These are phyloP conservation scores for Jasminum sambac DNA, from an alignment of 257 asterid species.

Conservation along the genomic window DNA sequence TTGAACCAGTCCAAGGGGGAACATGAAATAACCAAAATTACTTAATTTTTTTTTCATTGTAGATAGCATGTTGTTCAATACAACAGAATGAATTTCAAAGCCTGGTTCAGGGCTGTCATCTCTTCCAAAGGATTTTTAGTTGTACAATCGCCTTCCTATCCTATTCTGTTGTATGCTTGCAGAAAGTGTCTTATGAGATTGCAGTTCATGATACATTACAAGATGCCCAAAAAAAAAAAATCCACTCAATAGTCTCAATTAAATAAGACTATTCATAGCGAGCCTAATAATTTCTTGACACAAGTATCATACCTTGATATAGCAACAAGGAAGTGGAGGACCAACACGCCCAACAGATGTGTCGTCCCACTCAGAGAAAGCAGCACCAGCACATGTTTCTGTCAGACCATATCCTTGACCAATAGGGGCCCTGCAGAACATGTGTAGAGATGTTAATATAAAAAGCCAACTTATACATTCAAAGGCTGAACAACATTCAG, in stretches of 20 bases:
- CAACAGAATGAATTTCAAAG: neutral
- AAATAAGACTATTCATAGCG: neutral
- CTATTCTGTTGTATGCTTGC: neutral
- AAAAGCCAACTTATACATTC: conserved; percentile 10
- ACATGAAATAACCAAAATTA: neutral
- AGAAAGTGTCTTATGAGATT: neutral
- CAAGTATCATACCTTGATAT: conserved; percentile 63
- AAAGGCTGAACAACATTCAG: conserved; percentile 1
- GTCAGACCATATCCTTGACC: conserved; percentile 97
- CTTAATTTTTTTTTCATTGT: neutral
- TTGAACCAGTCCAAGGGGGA: neutral
- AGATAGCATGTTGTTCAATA: neutral
- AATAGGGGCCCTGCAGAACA: conserved; percentile 70
- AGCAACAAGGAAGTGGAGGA: conserved; percentile 93
- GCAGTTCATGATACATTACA: neutral
- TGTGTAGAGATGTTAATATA: conserved; percentile 8
- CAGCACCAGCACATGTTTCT: conserved; percentile 92
- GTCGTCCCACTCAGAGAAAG: conserved; percentile 88
- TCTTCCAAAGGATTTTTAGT: neutral
- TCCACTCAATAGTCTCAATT: conserved; percentile 9
- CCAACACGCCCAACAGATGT: conserved; percentile 90
- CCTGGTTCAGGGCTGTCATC: too few relatives aligned
- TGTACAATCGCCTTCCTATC: neutral
- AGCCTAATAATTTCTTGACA: neutral
- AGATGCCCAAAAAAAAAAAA: conserved; percentile 6